These are phyloP conservation scores for Paraphoma chrysanthemicola DNA, from an alignment of 2,329 filamentous ascomycete genomes.

Conservation along the genomic window DNA sequence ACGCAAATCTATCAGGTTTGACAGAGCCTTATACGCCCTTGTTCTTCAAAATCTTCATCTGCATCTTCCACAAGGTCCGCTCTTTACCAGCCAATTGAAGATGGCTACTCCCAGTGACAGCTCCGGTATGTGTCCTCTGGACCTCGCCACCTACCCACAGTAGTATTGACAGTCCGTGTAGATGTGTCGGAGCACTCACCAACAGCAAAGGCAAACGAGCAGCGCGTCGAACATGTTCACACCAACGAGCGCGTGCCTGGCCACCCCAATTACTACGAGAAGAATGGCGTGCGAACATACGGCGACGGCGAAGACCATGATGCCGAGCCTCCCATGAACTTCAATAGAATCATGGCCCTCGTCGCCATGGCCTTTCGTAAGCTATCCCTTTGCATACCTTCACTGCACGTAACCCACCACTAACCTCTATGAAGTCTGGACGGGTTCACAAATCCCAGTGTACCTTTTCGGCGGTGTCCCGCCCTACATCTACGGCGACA, in stretches of 20 bases:
- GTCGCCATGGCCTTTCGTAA: constrained; percentile 47
- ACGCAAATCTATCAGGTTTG: background rate
- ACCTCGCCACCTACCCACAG: too few relatives aligned
- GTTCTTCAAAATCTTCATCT: background rate
- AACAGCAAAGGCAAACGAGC: constrained; percentile 8
- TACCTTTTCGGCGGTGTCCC: constrained; percentile 35
- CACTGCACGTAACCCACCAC: too few relatives aligned
- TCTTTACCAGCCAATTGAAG: background rate
- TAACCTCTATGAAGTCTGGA: constrained; percentile 54
- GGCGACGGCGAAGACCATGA: constrained; percentile 25
- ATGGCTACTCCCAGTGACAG: background rate
- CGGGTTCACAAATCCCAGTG: constrained; percentile 66
- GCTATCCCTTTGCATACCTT: background rate
- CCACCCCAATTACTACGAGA: constrained; percentile 55
- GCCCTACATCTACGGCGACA: constrained; percentile 63
- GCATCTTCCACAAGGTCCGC: background rate
- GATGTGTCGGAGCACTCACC: constrained; percentile 16
- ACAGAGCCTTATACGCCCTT: background rate
- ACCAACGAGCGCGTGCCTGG: constrained; percentile 47
- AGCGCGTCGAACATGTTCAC: constrained; percentile 42
- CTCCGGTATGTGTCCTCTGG: background rate
- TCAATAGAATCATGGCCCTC: constrained; percentile 58
- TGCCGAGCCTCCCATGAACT: constrained; percentile 12
- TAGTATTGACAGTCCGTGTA: background rate
- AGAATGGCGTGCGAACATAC: constrained; percentile 52